A percentile compares a stretch with the other conserved stretches of the same genome.
Evolutionary conservation across 305 asterid species (phyloP).

Genomic region (Fraxinus sp.): DNA sequence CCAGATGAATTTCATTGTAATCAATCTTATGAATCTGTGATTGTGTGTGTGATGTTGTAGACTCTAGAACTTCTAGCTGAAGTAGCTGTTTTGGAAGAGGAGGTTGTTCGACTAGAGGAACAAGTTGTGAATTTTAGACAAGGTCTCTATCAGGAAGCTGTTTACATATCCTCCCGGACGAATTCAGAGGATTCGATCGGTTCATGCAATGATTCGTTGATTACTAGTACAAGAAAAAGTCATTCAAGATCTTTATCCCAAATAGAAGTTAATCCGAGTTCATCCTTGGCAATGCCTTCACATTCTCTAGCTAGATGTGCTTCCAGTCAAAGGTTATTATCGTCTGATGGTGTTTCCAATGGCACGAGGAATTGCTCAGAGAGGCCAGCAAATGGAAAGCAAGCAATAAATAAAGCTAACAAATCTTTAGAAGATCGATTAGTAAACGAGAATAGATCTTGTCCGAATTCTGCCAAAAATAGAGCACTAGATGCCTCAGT

Average conservation of each 20-base stretch:
- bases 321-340: conserved; percentile 42
- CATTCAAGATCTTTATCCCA: conserved; percentile 65
- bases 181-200: conserved; percentile 28
- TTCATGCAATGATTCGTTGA: conserved; percentile 18
- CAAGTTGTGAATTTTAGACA: conserved; percentile 62
- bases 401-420: conserved; percentile 21
- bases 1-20: conserved; percentile 1
- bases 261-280: conserved; percentile 40
- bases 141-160: conserved; percentile 75
- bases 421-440: conserved; percentile 22
- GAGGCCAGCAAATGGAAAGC: conserved; percentile 28
- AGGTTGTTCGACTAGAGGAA: conserved; percentile 82
- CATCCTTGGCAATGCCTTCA: conserved; percentile 27
- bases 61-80: conserved; percentile 88
- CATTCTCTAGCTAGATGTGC: conserved; percentile 46
- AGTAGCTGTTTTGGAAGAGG: conserved; percentile 96
- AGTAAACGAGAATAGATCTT: conserved; percentile 33
- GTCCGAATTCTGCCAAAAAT: conserved; percentile 29
- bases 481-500: conserved; percentile 20
- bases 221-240: conserved; percentile 32
- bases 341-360: conserved; percentile 23
- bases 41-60: conserved; percentile 35
- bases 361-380: conserved; percentile 26
- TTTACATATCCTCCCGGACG: conserved; percentile 44
- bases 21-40: background rate